These are phyloP conservation scores for Chrysanthemum lavandulifolium DNA, from an alignment of 129 eudicot genomes.

Conservation along the genomic window DNA sequence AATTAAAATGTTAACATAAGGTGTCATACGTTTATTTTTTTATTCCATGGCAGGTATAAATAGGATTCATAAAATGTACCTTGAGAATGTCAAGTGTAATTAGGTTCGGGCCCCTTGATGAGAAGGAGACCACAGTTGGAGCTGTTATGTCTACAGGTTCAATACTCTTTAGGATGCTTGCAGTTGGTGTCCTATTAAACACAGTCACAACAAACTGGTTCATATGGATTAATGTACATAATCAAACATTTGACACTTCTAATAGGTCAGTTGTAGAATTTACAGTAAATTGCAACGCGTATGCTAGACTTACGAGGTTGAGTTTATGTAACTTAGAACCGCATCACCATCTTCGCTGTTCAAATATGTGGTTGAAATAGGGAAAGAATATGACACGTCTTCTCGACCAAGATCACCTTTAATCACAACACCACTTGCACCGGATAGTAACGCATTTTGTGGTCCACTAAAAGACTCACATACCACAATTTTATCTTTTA, in stretches of 20 bases:
- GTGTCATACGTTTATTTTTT: not conserved
- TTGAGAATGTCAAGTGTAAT: constrained; percentile 61
- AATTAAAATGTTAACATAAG: not conserved
- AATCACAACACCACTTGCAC: constrained; percentile 35
- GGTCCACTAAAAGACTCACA: constrained; percentile 33
- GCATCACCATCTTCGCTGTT: constrained; percentile 26
- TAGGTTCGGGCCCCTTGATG: constrained; percentile 68
- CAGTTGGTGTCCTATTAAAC: constrained; percentile 32
- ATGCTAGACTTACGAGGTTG: constrained; percentile 33
- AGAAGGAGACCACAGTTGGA: constrained; percentile 60
- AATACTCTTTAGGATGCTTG: constrained; percentile 36
- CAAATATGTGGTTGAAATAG: constrained; percentile 38
- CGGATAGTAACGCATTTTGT: constrained; percentile 3
- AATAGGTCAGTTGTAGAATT: not conserved
- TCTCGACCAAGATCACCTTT: constrained; percentile 27
- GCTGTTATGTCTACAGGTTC: constrained; percentile 36
- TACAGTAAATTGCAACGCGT: not conserved
- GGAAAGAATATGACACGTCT: constrained; percentile 31
- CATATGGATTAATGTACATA: too few relatives aligned
- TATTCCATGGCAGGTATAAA: not conserved
- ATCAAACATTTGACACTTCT: not conserved
- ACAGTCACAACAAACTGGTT: not conserved
- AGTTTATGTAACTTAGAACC: constrained; percentile 36
- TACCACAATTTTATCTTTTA: constrained; percentile 34
- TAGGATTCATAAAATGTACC: constrained; percentile 27